Percentiles rank a stretch among this genome's conserved stretches.
These are phyloP conservation scores for Fusarium anguioides DNA, from an alignment of 2,329 filamentous ascomycete species.

Conservation along the genomic window DNA sequence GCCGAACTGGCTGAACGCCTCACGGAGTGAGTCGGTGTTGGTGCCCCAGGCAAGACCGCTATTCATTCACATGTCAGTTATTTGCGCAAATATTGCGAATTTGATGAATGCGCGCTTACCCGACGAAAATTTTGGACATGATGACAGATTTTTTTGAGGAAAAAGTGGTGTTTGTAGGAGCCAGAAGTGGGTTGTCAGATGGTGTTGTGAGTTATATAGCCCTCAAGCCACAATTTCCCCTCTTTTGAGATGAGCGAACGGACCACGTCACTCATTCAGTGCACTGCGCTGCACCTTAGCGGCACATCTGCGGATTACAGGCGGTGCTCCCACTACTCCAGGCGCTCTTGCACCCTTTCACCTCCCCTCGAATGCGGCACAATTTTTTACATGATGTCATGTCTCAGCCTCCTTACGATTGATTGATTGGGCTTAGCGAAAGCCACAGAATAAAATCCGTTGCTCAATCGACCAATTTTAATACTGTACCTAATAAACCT, in stretches of 20 bases:
- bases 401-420: neutral
- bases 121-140: slow-evolving; percentile 12
- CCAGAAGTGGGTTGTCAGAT: neutral
- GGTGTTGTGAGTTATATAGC: slow-evolving; percentile 1
- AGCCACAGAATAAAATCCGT: neutral
- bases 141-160: neutral
- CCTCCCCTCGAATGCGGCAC: neutral
- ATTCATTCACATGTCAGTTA: neutral
- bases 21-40: neutral
- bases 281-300: no score
- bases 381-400: neutral
- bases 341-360: no score
- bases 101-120: neutral
- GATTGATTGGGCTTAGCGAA: neutral
- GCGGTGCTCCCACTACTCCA: no score
- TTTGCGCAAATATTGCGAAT: no score
- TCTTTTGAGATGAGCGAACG: neutral
- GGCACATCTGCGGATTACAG: no score
- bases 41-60: slow-evolving; percentile 9
- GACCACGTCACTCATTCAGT: slow-evolving; percentile 8
- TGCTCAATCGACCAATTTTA: no score
- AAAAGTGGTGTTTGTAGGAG: neutral
- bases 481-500: no score
- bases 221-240: slow-evolving; percentile 10
- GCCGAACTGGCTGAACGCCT: neutral